Base-by-base conservation (phyloP, 148 eudicot genomes). In the Heliamphora exappendiculata region DNA sequence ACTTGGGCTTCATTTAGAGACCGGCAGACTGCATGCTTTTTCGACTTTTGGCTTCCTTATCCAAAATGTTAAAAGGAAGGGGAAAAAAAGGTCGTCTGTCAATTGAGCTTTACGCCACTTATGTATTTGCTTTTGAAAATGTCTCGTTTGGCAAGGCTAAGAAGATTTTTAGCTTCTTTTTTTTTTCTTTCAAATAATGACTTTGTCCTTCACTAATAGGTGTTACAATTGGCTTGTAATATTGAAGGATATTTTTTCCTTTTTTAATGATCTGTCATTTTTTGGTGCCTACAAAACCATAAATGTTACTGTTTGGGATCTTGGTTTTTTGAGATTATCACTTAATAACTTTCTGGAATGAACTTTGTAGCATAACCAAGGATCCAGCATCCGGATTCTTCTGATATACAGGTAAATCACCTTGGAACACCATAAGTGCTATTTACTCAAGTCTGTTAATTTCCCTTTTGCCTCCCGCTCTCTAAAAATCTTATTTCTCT, bases 341-440 rank as follows among this genome's bases (percentile, higher is more conserved):
- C 70, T 39, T 66, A 28, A 19, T 39, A 37, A 26, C 16, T 24
- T 24, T 42, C 13, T 42, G 34, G 53, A 68, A 68, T 14, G 7
- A 20, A 24, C 45, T 81, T 69, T 89, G 88, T 76, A 93, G 97
- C 91, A 93, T 75, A 91, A 84, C 80, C 47, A 90, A 74, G 97
- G 91, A 74, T 77, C 89, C 72, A 86, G 81, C 78, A 76, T 86
- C 74, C 87, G 97, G 54, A 84, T 93, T 82, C 93, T 93, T 81
- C 77, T 93, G 80, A 85, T 93, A 76, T 89, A 93, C 76, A 93
- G 97, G 97, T 93, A 85, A 85, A 20, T 47, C 29, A 37, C 79
- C 71, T 65, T 74, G 41, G 17, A 62, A 73, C 73, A 63, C 14
- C 53, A 66, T n/a, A 62, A 34, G 26, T 13, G 47, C 22, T 76